Evolutionary conservation across 495 filamentous ascomycete genomes (phyloP), one percentile per base, ranked within the genome.

Genomic region (Rhypophila decipiens): DNA sequence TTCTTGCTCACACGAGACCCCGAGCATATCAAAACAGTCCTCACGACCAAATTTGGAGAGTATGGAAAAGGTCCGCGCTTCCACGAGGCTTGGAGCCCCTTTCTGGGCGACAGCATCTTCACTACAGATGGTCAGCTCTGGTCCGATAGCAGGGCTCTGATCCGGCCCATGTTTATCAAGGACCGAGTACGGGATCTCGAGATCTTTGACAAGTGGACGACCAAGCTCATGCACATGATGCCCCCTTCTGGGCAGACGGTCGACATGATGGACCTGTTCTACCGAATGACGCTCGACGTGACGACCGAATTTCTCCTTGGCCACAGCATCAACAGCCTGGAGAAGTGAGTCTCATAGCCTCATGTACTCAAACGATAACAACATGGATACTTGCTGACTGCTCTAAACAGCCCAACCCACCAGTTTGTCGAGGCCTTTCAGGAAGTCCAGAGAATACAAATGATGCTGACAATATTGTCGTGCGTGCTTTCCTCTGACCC

Each of bases 261-360:
- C 5, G 64, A 80, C 45, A 64, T 75, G 2, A 64, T 72, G 59
- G 76, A 79, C 44, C 60, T 81, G 24, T 71, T 80, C 45, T 80
- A 69, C 46, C 62, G 69, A 19, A 69, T 74, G 66, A 79, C 78
- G 2, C 66, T 83, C 1, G 79, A 83, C 46, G 72, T 76, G 17
- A 76, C 77, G 10, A 81, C 78, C 10, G 75, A 81, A 43, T 83
- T 80, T 49, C 62, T 83, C 4, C 63, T 83, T 1, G 78, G 79
- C 8, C 57, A 66, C 2, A 72, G 70, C 44, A 72, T 77, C 42
- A 66, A 78, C 41, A 79, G 73, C 40, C 44, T 79, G 24, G 56
- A 62, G n/a, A 71, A 79, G 67, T 69, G 19, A 35, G 36, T 23
- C 5, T 27, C 9, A 21, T 12, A 2, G 5, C 11, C 31, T 17